These are phyloP conservation scores for Eucalyptus virginea DNA, from an alignment of 345 rosid genomes.

Conservation along the genomic window DNA sequence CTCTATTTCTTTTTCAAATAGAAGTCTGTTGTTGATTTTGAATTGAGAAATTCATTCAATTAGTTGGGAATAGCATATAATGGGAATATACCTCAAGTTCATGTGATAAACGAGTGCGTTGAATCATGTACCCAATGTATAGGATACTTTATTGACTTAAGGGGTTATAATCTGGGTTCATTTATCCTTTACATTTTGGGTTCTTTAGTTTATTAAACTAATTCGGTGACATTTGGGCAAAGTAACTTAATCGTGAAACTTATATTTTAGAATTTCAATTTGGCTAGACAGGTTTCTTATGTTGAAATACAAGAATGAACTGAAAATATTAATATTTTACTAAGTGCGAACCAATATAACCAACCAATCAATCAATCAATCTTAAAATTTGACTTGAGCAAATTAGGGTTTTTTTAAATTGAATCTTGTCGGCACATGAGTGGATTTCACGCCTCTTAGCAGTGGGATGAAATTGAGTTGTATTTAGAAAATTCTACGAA, in stretches of 20 bases:
- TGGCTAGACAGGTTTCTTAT: neutral
- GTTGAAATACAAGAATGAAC: neutral
- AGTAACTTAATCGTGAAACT: neutral
- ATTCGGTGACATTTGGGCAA: neutral
- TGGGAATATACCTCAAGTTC: neutral
- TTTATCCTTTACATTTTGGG: neutral
- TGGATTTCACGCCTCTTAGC: neutral
- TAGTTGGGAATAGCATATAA: neutral
- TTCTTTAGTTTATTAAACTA: neutral
- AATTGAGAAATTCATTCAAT: neutral
- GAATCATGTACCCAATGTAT: neutral
- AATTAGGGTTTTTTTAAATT: neutral
- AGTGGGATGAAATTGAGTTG: neutral
- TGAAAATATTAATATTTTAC: neutral
- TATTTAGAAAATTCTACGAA: neutral
- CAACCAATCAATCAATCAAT: neutral
- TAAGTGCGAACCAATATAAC: neutral
- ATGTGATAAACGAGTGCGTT: neutral
- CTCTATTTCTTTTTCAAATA: neutral
- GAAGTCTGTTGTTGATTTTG: neutral
- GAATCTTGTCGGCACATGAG: neutral
- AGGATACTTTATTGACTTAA: neutral
- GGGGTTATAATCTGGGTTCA: neutral
- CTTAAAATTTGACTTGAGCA: neutral
- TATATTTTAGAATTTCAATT: neutral